phyloP scores from a whole-genome alignment of 371 early-diverging fungal species.

The Lichtheimia ramosa region DNA sequence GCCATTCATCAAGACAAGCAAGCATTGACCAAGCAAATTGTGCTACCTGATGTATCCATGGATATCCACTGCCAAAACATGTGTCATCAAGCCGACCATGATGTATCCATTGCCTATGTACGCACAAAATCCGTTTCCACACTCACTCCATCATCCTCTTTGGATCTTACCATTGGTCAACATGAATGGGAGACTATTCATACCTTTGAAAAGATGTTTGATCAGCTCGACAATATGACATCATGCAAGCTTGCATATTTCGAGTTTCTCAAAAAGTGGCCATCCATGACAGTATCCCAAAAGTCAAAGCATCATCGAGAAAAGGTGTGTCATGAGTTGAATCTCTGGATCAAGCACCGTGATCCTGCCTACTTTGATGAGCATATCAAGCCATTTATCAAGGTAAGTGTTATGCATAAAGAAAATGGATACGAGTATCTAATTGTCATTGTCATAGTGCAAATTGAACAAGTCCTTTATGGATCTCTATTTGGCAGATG shows the following conservation, averaged over 20 bases:
- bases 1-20: slow-evolving; percentile 33
- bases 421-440: not conserved
- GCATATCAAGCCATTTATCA: slow-evolving; percentile 40
- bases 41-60: slow-evolving; percentile 11
- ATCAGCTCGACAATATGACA: slow-evolving; percentile 16
- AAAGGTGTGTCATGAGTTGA: slow-evolving; percentile 53
- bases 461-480: slow-evolving; percentile 54
- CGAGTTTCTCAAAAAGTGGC: slow-evolving; percentile 31
- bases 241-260: slow-evolving; percentile 6
- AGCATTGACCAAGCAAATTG: slow-evolving; percentile 13
- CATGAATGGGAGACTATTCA: slow-evolving; percentile 46
- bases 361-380: slow-evolving; percentile 45
- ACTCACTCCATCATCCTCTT: slow-evolving; percentile 6
- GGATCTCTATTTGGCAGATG: slow-evolving; percentile 49
- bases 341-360: slow-evolving; percentile 57
- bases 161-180: slow-evolving; percentile 20
- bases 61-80: slow-evolving; percentile 16
- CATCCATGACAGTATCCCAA: slow-evolving; percentile 4
- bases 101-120: slow-evolving; percentile 13
- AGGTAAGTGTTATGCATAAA: slow-evolving; percentile 36
- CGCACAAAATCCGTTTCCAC: slow-evolving; percentile 25
- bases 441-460: slow-evolving; percentile 22
- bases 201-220: slow-evolving; percentile 34
- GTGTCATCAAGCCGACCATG: slow-evolving; percentile 19
- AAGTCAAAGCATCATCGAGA: slow-evolving; percentile 32